phyloP scores from a whole-genome alignment of 1,284 basidiomycete genomes.

The Cryptococcus sp. region DNA sequence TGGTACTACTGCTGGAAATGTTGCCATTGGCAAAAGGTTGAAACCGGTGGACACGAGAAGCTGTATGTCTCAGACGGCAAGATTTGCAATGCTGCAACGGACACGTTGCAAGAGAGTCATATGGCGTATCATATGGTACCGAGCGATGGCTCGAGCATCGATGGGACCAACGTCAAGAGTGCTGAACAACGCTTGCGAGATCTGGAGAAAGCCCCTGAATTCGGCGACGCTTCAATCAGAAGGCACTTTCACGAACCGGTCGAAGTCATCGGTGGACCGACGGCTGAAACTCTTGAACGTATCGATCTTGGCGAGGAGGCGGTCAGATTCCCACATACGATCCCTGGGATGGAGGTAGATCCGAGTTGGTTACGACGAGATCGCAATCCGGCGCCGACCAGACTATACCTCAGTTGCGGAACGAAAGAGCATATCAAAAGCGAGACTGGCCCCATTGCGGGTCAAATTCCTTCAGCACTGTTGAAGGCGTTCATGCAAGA shows the following conservation, averaged over 20 bases:
- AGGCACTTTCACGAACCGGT: slow-evolving; percentile 33
- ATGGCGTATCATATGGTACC: background rate
- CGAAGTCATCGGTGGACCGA: slow-evolving; percentile 8
- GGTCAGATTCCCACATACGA: slow-evolving; percentile 32
- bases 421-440: slow-evolving; percentile 32
- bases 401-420: slow-evolving; percentile 29
- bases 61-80: slow-evolving; percentile 3
- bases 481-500: slow-evolving; percentile 28
- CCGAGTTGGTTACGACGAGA: slow-evolving; percentile 7
- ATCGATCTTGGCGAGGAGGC: slow-evolving; percentile 19
- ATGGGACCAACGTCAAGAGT: background rate
- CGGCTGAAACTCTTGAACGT: slow-evolving; percentile 20
- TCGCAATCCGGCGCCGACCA: slow-evolving; percentile 6
- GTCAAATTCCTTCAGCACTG: slow-evolving; percentile 29
- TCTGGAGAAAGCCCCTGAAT: background rate
- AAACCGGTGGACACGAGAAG: slow-evolving; percentile 3
- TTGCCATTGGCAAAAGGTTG: slow-evolving; percentile 36
- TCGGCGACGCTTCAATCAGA: background rate
- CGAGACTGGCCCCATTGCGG: slow-evolving; percentile 27
- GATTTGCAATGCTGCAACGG: too few species aligned
- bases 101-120: background rate
- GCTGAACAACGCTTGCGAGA: background rate
- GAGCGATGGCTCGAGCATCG: too few species aligned
- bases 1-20: slow-evolving; percentile 43
- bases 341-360: slow-evolving; percentile 10